Percentiles rank a stretch among this genome's conserved stretches.
These are phyloP conservation scores for Lactarius indigo DNA, from an alignment of 768 basidiomycete species.

Conservation along the genomic window DNA sequence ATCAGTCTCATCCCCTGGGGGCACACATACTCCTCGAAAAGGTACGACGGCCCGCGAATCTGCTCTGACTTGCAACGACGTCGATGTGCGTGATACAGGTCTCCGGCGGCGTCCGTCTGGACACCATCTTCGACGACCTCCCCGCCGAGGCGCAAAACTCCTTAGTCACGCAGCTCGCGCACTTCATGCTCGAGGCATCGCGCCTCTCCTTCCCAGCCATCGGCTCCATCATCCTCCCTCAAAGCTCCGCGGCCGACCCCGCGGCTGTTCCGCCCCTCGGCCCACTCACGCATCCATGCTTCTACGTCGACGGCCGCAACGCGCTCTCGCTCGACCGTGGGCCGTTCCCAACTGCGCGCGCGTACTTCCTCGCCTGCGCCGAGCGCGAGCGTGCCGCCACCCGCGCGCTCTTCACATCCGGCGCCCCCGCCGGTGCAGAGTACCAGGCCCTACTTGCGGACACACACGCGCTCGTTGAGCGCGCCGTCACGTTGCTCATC, in stretches of 20 bases:
- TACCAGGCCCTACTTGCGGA: slow-evolving; percentile 34
- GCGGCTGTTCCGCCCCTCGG: slow-evolving; percentile 18
- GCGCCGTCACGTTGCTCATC: slow-evolving; percentile 31
- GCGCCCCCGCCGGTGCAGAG: slow-evolving; percentile 28
- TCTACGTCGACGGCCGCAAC: slow-evolving; percentile 32
- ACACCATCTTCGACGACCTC: slow-evolving; percentile 30
- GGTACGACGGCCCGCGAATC: slow-evolving; percentile 16
- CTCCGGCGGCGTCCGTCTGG: slow-evolving; percentile 30
- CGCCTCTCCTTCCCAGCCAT: slow-evolving; percentile 30
- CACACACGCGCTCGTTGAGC: slow-evolving; percentile 32
- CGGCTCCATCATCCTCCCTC: slow-evolving; percentile 29
- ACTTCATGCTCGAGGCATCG: slow-evolving; percentile 33
- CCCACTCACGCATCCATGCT: slow-evolving; percentile 28
- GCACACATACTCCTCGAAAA: slow-evolving; percentile 30
- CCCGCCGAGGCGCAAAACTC: slow-evolving; percentile 28
- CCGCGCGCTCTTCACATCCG: slow-evolving; percentile 33
- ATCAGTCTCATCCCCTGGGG: slow-evolving; percentile 24
- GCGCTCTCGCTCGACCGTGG: slow-evolving; percentile 34
- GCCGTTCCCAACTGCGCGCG: slow-evolving; percentile 31
- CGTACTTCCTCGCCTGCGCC: slow-evolving; percentile 36
- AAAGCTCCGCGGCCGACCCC: neutral
- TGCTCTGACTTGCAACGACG: neutral
- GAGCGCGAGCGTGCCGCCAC: slow-evolving; percentile 35
- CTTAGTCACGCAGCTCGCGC: slow-evolving; percentile 31
- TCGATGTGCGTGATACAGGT: slow-evolving; percentile 22